Conservation (phyloP, 805 yeast genomes). For the Starmerella potacharoeniae region DNA sequence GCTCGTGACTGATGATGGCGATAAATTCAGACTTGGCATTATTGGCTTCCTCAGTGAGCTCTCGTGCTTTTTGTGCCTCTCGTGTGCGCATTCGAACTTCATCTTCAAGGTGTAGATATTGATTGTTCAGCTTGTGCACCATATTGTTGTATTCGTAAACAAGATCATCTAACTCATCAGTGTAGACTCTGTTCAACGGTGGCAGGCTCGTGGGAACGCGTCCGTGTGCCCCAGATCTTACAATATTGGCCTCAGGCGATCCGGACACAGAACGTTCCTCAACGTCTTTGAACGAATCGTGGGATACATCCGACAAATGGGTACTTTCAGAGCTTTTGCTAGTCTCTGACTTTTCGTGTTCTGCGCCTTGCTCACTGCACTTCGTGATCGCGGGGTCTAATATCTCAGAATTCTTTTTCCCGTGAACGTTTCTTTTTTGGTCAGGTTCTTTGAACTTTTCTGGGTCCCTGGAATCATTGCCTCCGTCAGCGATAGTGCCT, state of each 20-base stretch:
- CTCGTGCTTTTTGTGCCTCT: constrained; percentile 52
- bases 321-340: neutral
- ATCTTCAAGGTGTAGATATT: constrained; percentile 77
- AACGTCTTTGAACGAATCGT: neutral
- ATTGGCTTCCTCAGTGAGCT: constrained; percentile 55
- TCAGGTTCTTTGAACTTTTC: neutral
- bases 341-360: neutral
- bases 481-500: neutral
- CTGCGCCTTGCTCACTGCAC: neutral
- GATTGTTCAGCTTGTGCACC: constrained; percentile 81
- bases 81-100: constrained; percentile 78
- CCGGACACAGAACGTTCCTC: neutral
- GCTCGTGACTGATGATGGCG: constrained; percentile 87
- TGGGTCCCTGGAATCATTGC: too few relatives aligned
- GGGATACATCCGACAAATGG: neutral
- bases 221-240: neutral
- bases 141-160: constrained; percentile 83
- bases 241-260: neutral
- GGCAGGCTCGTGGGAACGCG: constrained; percentile 21
- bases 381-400: neutral
- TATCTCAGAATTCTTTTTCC: neutral
- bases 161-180: constrained; percentile 77
- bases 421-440: neutral
- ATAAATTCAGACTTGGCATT: constrained; percentile 91
- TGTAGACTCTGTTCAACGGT: constrained; percentile 16